These are phyloP conservation scores for Bassia scoparia DNA, from an alignment of 148 eudicot species.

Conservation along the genomic window DNA sequence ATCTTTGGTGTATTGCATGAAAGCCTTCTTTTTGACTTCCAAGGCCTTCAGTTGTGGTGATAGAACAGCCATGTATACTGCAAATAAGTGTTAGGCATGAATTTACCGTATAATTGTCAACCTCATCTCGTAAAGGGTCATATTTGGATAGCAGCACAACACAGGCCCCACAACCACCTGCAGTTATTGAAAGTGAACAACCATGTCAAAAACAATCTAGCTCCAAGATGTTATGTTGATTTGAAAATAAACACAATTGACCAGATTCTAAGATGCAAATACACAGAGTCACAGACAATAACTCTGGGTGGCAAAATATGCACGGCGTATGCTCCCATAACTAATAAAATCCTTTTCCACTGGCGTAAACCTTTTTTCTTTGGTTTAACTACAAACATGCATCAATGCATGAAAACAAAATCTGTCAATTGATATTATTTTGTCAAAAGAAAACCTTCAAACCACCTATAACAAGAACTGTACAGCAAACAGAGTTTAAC, in stretches of 20 bases:
- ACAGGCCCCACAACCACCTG: conserved; percentile 99
- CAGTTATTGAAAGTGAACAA: conserved; percentile 3
- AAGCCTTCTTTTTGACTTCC: conserved; percentile 87
- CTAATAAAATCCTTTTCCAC: no score
- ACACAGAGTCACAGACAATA: background rate
- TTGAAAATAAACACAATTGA: background rate
- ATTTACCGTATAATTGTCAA: conserved; percentile 55
- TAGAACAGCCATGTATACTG: conserved; percentile 71
- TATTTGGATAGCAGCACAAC: conserved; percentile 73
- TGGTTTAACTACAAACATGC: no score
- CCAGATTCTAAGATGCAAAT: background rate
- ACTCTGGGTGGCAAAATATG: background rate
- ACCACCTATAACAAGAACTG: no score
- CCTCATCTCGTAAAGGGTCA: conserved; percentile 41
- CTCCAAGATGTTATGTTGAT: background rate
- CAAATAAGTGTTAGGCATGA: conserved; percentile 92
- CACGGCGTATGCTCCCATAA: background rate
- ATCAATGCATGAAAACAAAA: no score
- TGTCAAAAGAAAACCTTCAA: no score
- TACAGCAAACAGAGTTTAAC: no score
- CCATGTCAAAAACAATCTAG: background rate
- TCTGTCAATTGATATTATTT: no score
- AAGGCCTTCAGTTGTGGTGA: conserved; percentile 90
- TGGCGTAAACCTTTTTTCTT: no score
- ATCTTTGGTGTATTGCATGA: conserved; percentile 82